Evolutionary conservation across 2,329 filamentous ascomycete species (phyloP).

Genomic region (Coniochaeta prunicola): DNA sequence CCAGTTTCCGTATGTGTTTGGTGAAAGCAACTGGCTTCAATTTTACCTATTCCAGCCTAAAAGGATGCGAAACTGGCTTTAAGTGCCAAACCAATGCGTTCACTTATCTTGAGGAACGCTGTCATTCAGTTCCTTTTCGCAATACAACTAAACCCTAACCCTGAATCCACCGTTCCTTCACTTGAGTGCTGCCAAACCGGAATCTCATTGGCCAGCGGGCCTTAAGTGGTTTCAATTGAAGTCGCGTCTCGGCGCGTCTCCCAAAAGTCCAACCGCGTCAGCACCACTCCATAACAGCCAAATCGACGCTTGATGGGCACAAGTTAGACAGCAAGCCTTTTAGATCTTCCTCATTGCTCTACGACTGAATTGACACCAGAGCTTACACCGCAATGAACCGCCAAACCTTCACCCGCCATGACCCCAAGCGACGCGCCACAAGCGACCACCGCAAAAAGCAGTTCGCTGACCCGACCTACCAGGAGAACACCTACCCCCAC

Average conservation of each 20-base stretch:
- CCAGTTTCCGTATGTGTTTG: too few species aligned
- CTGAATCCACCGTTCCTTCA: too few species aligned
- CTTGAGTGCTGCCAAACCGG: background rate
- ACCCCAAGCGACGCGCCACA: conserved; percentile 67
- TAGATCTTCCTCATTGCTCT: too few species aligned
- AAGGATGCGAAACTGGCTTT: too few species aligned
- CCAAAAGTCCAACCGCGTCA: conserved; percentile 5
- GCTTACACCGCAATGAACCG: conserved; percentile 35
- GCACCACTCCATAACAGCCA: conserved; percentile 1
- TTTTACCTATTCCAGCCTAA: too few species aligned
- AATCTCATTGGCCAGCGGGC: background rate
- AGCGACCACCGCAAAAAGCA: conserved; percentile 80
- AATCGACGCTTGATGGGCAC: background rate
- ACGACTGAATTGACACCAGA: background rate
- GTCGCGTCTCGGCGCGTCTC: conserved; percentile 16
- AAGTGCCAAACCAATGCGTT: too few species aligned
- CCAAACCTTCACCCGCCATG: conserved; percentile 45
- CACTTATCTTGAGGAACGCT: too few species aligned
- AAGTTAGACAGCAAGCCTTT: background rate
- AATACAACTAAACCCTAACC: background rate
- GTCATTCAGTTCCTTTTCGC: too few species aligned
- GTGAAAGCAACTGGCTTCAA: too few species aligned
- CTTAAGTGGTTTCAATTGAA: background rate
- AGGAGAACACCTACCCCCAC: conserved; percentile 72
- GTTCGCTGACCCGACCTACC: conserved; percentile 70